Evolutionary conservation across 2,329 filamentous ascomycete species (phyloP).

Genomic region (Xylaria sp.): DNA sequence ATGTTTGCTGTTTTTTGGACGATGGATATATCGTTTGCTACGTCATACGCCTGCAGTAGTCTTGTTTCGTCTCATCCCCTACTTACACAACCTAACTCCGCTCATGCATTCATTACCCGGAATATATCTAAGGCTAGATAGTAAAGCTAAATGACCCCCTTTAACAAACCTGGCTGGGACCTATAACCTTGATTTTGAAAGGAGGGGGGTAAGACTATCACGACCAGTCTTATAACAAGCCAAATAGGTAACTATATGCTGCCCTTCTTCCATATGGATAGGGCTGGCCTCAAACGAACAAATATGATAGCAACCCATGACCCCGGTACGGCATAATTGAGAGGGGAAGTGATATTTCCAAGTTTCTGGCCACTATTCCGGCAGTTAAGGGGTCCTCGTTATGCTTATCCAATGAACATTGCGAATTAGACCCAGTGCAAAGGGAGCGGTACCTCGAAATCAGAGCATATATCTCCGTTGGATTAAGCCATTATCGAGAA

Average conservation of each 20-base stretch:
- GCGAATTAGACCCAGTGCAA: not conserved
- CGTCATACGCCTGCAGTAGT: not conserved
- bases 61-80: slow-evolving; percentile 7
- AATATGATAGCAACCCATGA: not conserved
- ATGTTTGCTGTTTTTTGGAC: not conserved
- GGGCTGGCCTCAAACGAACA: not conserved
- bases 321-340: not conserved
- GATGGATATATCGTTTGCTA: not conserved
- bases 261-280: not conserved
- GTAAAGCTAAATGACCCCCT: not conserved
- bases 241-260: not conserved
- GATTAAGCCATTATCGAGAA: too few relatives aligned
- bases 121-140: too few relatives aligned
- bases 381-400: not conserved
- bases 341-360: not conserved
- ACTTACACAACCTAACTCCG: not conserved
- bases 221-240: not conserved
- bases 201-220: not conserved
- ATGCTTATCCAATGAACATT: not conserved
- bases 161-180: not conserved
- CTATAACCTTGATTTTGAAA: not conserved
- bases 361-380: not conserved
- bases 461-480: not conserved
- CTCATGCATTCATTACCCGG: too few relatives aligned
- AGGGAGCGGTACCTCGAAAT: not conserved